These are phyloP conservation scores for Jatropha podagrica DNA, from an alignment of 441 rosid genomes.

Conservation along the genomic window DNA sequence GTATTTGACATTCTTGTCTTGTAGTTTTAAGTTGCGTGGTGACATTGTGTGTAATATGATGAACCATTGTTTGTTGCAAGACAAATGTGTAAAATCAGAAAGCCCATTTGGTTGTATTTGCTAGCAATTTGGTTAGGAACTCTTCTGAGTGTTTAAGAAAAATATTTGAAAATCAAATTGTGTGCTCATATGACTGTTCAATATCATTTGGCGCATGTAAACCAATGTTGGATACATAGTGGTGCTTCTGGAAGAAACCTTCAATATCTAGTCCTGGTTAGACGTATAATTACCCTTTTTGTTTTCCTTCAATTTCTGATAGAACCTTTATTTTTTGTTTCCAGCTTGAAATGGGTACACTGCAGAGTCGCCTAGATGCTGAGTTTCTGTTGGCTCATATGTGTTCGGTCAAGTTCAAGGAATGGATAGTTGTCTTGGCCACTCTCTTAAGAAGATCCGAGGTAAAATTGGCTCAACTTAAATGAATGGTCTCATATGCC, in stretches of 20 bases:
- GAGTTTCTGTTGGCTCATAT: slow-evolving; percentile 97
- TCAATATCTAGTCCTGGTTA: background rate
- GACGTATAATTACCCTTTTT: background rate
- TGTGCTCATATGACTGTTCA: background rate
- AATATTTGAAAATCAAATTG: background rate
- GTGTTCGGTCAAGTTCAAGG: slow-evolving; percentile 99
- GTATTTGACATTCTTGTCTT: background rate
- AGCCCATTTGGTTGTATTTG: background rate
- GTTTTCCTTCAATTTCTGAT: slow-evolving; percentile 12
- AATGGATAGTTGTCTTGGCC: slow-evolving; percentile 98
- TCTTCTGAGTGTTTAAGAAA: background rate
- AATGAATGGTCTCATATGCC: background rate
- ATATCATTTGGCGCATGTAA: background rate
- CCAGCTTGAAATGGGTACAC: slow-evolving; percentile 93
- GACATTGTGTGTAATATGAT: background rate
- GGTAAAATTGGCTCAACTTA: slow-evolving; percentile 42
- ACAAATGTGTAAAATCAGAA: background rate
- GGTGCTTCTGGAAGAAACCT: background rate
- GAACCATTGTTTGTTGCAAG: background rate
- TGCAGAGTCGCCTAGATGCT: slow-evolving; percentile 94
- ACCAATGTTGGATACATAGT: background rate
- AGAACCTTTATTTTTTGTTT: slow-evolving; percentile 1
- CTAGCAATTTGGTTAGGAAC: background rate
- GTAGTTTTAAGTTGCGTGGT: background rate
- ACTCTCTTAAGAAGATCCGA: slow-evolving; percentile 89